These are phyloP conservation scores for Amphibolis antarctica DNA, from an alignment of 106 monocot species.

Conservation along the genomic window DNA sequence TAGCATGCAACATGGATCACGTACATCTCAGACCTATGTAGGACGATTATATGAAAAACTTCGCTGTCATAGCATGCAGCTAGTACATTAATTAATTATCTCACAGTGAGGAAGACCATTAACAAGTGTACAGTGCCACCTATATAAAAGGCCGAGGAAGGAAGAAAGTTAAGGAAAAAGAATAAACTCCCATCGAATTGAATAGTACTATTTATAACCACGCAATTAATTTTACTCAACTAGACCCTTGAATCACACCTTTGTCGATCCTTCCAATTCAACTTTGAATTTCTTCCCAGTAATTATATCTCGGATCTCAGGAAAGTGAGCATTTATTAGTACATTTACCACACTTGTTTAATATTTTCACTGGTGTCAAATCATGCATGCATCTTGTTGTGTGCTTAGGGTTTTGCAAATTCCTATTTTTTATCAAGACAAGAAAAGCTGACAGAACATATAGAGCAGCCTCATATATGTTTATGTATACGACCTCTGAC, in stretches of 20 bases:
- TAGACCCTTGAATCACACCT: too few relatives aligned
- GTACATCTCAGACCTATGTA: too few relatives aligned
- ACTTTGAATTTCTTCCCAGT: neutral
- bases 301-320: neutral
- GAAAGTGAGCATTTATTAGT: neutral
- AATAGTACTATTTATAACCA: neutral
- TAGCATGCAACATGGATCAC: too few relatives aligned
- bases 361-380: neutral
- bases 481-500: too few relatives aligned
- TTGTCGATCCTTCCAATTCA: neutral
- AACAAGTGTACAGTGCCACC: neutral
- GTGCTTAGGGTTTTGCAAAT: neutral
- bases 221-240: neutral
- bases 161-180: neutral
- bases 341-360: neutral
- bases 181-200: neutral
- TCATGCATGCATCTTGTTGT: too few relatives aligned
- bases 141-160: neutral
- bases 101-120: too few relatives aligned
- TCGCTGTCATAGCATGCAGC: too few relatives aligned
- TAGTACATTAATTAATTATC: too few relatives aligned
- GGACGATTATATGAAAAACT: too few relatives aligned
- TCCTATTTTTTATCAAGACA: slow-evolving; percentile 1
- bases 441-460: slow-evolving; percentile 2
- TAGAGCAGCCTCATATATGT: neutral